Conservation (phyloP, 2,329 filamentous ascomycete species). For the Xylariaceae sp. region DNA sequence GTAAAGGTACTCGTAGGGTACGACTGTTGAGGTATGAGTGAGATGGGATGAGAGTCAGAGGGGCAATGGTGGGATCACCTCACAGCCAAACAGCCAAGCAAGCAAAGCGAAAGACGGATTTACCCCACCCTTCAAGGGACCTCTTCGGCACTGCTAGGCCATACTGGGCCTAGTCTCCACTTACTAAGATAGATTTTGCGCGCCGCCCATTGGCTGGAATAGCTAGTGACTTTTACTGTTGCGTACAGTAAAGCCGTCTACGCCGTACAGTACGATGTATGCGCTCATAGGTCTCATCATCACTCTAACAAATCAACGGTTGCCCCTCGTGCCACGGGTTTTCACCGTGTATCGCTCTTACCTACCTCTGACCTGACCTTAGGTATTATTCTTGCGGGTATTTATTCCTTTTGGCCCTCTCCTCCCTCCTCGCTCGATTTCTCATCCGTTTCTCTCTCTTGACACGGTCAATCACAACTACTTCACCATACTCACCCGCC, state of each 20-base stretch:
- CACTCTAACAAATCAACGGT: constrained; percentile 19
- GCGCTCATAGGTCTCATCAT: constrained; percentile 15
- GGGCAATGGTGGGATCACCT: constrained; percentile 5
- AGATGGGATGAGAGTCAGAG: constrained; percentile 1
- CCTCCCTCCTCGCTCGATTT: constrained; percentile 7
- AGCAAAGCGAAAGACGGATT: constrained; percentile 12
- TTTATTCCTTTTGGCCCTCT: constrained; percentile 17
- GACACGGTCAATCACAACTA: constrained; percentile 1
- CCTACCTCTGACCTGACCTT: neutral
- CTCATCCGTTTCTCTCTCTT: constrained; percentile 9
- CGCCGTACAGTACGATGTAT: neutral
- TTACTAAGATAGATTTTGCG: neutral
- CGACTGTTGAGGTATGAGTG: no score
- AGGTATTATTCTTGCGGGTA: constrained; percentile 9
- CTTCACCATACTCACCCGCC: constrained; percentile 6
- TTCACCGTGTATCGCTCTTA: constrained; percentile 11
- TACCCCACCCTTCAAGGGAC: constrained; percentile 10
- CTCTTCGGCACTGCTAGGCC: constrained; percentile 4
- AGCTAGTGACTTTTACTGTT: neutral
- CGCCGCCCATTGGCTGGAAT: neutral
- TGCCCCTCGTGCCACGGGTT: constrained; percentile 17
- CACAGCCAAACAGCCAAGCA: neutral
- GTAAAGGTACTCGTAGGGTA: neutral
- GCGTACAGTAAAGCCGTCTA: neutral
- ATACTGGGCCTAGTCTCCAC: constrained; percentile 5